Base-by-base conservation (phyloP, 352 stramenopile species). In the Globisporangium apiculatum region DNA sequence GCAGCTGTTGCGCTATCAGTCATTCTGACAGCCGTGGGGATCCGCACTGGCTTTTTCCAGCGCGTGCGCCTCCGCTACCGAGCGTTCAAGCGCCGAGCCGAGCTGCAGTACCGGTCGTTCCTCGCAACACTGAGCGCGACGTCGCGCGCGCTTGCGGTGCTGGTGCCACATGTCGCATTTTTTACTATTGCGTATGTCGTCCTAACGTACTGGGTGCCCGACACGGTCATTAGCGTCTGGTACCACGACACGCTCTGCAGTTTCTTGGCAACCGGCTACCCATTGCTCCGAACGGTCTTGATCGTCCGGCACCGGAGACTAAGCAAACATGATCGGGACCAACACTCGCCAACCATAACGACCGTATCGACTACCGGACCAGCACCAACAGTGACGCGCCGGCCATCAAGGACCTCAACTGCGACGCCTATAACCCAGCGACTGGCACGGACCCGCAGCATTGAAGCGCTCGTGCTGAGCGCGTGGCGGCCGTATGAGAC, bases 401-500 rank as follows among this genome's bases (percentile, higher is more conserved):
- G 71, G 42, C 14, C 8, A 2, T 5, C 24, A 31, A 31, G 18
- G 7, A 36, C 51, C 15, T 15, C 5, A 9, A 43, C 57, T n/a
- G 15, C 43, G 8, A 37, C 48, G 36, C 48, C 36, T 5, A 3
- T 31, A 31, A 3, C 48, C 35, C 48, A 51, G 36, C 53, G 55
- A n/a, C 31, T 66, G 35, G 38, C 18, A 17, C 56, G 51, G 10
- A 41, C 45, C n/a, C 55, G 56, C 36, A 60, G 50, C 56, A 58
- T 63, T n/a, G 55, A 60, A 18, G 42, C 49, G 36, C 47, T 51
- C 37, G 57, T 62, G 45, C 46, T 76, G 62, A 76, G 82, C 56
- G 76, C 88, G 57, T 90, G 78, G 77, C 71, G 77, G 7, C 62
- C 71, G 14, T 87, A 84, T 55, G 84, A 94, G 58, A 75, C 75